Evolutionary conservation across 768 basidiomycete genomes (phyloP).

Genomic region (Collybiopsis luxurians): DNA sequence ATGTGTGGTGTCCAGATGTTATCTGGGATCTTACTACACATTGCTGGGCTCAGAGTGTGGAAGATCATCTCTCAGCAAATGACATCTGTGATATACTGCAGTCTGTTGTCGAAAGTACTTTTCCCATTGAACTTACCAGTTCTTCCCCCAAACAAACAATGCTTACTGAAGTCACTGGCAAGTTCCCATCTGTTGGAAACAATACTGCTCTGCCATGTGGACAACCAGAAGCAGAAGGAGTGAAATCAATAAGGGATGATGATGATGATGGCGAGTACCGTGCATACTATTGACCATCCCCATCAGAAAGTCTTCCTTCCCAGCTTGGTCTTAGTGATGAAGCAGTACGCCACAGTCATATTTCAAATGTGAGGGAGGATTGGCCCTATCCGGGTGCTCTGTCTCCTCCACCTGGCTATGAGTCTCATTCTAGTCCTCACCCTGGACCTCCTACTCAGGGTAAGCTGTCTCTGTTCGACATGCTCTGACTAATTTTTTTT

Average conservation of each 20-base stretch:
- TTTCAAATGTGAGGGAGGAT: slow-evolving; percentile 23
- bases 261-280: too few relatives aligned
- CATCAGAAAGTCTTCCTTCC: slow-evolving; percentile 30
- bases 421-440: not conserved
- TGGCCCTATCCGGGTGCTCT: not conserved
- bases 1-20: too few relatives aligned
- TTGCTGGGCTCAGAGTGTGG: not conserved
- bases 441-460: not conserved
- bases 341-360: slow-evolving; percentile 15
- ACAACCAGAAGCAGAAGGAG: too few relatives aligned
- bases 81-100: not conserved
- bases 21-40: not conserved
- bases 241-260: too few relatives aligned
- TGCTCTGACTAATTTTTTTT: not conserved
- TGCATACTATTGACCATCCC: too few relatives aligned
- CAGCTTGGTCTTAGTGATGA: slow-evolving; percentile 23
- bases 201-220: too few relatives aligned
- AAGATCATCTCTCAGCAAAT: not conserved
- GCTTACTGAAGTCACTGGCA: too few relatives aligned
- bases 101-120: too few relatives aligned
- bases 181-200: too few relatives aligned
- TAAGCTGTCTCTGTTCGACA: not conserved
- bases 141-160: too few relatives aligned
- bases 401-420: slow-evolving; percentile 24
- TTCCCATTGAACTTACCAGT: too few relatives aligned